A percentile compares a stretch with the other conserved stretches of the same genome.
Evolutionary conservation across 2,329 filamentous ascomycete species (phyloP).

Genomic region (Calonectria leucothoes): DNA sequence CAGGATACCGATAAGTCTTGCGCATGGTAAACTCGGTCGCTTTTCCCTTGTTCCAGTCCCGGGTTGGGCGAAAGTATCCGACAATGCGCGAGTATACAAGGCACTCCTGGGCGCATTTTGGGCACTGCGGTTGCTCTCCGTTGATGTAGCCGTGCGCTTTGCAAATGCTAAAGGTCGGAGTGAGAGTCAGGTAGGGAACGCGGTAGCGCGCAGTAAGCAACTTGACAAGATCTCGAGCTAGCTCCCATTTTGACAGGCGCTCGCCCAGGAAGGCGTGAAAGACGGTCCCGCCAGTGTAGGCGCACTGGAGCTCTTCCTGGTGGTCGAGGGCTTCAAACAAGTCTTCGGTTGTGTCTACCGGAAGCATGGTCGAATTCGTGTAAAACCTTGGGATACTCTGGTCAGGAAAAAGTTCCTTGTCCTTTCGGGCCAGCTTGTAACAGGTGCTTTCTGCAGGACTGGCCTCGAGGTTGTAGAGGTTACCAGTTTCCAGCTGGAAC

Average conservation of each 20-base stretch:
- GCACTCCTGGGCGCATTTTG: conserved; percentile 17
- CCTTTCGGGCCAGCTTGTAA: conserved; percentile 35
- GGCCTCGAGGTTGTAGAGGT: conserved; percentile 37
- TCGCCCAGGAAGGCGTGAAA: conserved; percentile 40
- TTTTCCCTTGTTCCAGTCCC: conserved; percentile 41
- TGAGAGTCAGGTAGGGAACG: conserved; percentile 37
- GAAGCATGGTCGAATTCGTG: conserved; percentile 41
- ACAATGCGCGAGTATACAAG: conserved; percentile 40
- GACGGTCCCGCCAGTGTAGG: conserved; percentile 38
- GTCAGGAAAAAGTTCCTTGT: conserved; percentile 31
- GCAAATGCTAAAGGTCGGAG: conserved; percentile 39
- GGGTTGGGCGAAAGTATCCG: conserved; percentile 33
- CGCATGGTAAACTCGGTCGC: conserved; percentile 30
- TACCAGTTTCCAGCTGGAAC: conserved; percentile 32
- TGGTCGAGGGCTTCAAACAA: conserved; percentile 35
- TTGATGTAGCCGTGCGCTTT: conserved; percentile 31
- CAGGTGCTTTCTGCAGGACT: conserved; percentile 40
- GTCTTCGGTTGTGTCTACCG: conserved; percentile 35
- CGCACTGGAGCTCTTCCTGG: conserved; percentile 36
- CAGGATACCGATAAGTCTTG: conserved; percentile 32
- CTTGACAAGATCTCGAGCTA: conserved; percentile 35
- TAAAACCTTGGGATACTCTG: conserved; percentile 28
- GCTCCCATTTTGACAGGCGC: conserved; percentile 29
- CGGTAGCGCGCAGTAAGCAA: conserved; percentile 33
- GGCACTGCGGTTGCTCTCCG: conserved; percentile 31